phyloP scores from a whole-genome alignment of 331 rosid genomes.

The Quercus lobata region DNA sequence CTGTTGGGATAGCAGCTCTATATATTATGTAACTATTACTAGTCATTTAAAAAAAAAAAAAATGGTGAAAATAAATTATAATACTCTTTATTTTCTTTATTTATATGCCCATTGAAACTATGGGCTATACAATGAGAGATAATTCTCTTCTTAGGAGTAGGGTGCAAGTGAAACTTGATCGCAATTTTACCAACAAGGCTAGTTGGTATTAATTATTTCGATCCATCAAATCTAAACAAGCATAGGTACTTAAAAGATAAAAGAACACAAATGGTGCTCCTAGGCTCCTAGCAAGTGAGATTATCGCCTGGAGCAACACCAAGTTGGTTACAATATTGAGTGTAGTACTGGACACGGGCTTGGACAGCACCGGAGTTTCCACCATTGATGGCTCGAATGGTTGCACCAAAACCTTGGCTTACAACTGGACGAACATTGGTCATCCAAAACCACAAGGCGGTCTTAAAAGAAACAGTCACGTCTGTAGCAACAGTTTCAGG shows the following conservation, averaged over 20 bases:
- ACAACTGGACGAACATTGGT: conserved; percentile 36
- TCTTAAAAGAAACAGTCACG: conserved; percentile 50
- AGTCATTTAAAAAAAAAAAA: no score
- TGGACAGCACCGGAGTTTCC: conserved; percentile 36
- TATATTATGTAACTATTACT: no score
- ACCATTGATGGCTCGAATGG: conserved; percentile 53
- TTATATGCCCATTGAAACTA: no score
- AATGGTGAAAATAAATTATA: background rate
- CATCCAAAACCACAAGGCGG: conserved; percentile 80
- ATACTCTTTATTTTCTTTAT: background rate
- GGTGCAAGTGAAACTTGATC: no score
- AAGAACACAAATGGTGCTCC: no score
- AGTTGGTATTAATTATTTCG: no score
- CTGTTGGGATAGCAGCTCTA: no score
- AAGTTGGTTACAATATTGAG: conserved; percentile 34
- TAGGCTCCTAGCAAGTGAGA: conserved; percentile 30
- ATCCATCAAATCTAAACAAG: no score
- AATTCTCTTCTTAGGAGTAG: no score
- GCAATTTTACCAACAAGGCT: no score
- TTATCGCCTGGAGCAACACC: conserved; percentile 45
- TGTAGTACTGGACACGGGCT: conserved; percentile 20
- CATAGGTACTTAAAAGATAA: no score
- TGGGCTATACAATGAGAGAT: no score
- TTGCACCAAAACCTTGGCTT: conserved; percentile 41
- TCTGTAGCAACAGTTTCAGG: conserved; percentile 60